phyloP scores from a whole-genome alignment of 1,284 basidiomycete species.

The Trichosporon ovoides region DNA sequence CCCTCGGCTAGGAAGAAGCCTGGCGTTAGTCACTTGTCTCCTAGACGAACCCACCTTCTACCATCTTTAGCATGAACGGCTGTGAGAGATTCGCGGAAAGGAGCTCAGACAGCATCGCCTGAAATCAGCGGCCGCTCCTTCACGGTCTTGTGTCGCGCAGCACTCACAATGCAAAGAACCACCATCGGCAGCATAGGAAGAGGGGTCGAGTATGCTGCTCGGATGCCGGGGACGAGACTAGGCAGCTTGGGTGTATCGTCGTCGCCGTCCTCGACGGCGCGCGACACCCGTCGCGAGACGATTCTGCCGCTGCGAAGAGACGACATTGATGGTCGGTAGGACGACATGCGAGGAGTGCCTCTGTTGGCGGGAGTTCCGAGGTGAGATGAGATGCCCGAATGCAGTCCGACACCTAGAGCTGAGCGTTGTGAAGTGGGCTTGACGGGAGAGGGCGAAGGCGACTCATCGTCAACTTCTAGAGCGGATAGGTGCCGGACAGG shows the following conservation, averaged over 20 bases:
- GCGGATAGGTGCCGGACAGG: constrained; percentile 2
- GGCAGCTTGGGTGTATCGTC: constrained; percentile 41
- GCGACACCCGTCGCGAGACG: constrained; percentile 12
- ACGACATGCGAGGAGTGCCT: not conserved
- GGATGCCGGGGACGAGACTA: constrained; percentile 45
- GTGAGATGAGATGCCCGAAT: too few relatives aligned
- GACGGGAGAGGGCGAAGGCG: constrained; percentile 4
- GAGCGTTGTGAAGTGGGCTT: constrained; percentile 7
- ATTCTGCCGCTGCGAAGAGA: constrained; percentile 7
- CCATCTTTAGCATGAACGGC: constrained; percentile 87
- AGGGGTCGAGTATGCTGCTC: constrained; percentile 58
- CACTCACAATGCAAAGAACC: constrained; percentile 82
- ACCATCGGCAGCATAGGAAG: constrained; percentile 81
- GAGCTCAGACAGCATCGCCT: constrained; percentile 91
- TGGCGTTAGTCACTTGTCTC: not conserved
- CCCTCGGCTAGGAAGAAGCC: constrained; percentile 38
- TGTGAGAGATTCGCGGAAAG: constrained; percentile 83
- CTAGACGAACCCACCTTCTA: constrained; percentile 58
- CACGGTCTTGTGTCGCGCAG: constrained; percentile 16
- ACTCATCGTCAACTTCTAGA: constrained; percentile 8
- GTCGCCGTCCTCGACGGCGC: constrained; percentile 19
- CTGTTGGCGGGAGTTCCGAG: not conserved
- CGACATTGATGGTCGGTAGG: not conserved
- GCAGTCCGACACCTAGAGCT: constrained; percentile 4
- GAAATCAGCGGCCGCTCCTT: not conserved